A percentile compares a stretch with the other conserved stretches of the same genome.
Evolutionary conservation across 208 protist species (phyloP).

Genomic region (Acanthamoeba polyphaga): DNA sequence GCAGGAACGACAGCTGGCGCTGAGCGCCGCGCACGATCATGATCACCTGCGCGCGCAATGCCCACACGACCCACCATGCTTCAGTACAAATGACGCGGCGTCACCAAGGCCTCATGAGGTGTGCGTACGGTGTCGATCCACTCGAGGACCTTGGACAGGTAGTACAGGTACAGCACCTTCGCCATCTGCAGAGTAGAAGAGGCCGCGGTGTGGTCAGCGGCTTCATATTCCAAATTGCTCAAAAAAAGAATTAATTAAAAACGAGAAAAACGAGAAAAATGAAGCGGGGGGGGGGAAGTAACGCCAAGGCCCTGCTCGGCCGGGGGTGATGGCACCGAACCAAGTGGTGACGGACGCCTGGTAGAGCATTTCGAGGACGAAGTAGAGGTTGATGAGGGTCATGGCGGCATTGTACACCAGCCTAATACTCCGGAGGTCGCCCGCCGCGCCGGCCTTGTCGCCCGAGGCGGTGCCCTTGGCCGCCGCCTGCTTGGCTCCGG

Average conservation of each 20-base stretch:
- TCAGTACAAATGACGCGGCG: too few species aligned
- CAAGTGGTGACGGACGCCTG: constrained; percentile 15
- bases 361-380: not conserved
- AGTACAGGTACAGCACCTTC: constrained; percentile 18
- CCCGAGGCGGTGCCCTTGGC: not conserved
- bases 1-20: constrained; percentile 9
- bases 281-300: not conserved
- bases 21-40: constrained; percentile 29
- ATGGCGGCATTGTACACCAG: constrained; percentile 47
- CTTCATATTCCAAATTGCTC: not conserved
- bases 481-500: not conserved
- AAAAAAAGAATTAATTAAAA: too few species aligned
- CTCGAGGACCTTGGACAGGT: constrained; percentile 25
- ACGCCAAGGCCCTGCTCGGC: not conserved
- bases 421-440: not conserved
- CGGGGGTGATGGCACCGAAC: constrained; percentile 10
- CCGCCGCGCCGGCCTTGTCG: not conserved
- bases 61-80: too few species aligned
- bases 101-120: too few species aligned
- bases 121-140: constrained; percentile 43
- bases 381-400: constrained; percentile 2
- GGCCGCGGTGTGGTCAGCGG: not conserved
- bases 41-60: not conserved
- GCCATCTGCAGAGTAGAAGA: not conserved
- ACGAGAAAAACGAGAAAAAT: not conserved